Percentiles rank a stretch among this genome's conserved stretches.
Conservation (phyloP, 495 filamentous ascomycete genomes). For the Hyaloscypha bicolor region DNA sequence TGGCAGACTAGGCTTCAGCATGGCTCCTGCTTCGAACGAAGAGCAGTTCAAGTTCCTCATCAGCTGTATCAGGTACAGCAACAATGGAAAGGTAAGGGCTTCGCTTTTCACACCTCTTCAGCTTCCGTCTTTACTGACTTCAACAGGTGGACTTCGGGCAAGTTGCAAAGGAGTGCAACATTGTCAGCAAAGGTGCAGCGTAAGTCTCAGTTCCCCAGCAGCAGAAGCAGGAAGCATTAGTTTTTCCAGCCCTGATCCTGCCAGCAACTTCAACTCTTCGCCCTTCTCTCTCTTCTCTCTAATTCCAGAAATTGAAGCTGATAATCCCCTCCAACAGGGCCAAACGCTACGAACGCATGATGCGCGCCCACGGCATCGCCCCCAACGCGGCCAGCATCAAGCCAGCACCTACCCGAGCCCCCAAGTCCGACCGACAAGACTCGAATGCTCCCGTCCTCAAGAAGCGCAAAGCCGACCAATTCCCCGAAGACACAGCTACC, state of each 20-base stretch:
- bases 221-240: no score
- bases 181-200: conserved; percentile 67
- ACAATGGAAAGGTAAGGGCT: conserved; percentile 56
- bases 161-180: conserved; percentile 64
- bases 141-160: conserved; percentile 59
- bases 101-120: neutral
- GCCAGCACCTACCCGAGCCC: conserved; percentile 18
- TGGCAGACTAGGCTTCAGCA: conserved; percentile 22
- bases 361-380: conserved; percentile 57
- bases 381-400: conserved; percentile 31
- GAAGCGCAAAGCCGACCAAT: conserved; percentile 26
- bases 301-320: conserved; percentile 1
- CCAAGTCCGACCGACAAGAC: conserved; percentile 22
- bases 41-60: conserved; percentile 66
- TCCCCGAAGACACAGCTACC: conserved; percentile 18
- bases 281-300: neutral
- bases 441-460: conserved; percentile 4
- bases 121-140: neutral
- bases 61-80: conserved; percentile 60
- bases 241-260: neutral
- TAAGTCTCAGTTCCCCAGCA: conserved; percentile 41
- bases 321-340: conserved; percentile 42
- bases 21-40: conserved; percentile 51
- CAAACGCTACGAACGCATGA: conserved; percentile 66
- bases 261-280: neutral